Conservation (phyloP, 1,139 yeast genomes). For the Geotrichum europaeum region DNA sequence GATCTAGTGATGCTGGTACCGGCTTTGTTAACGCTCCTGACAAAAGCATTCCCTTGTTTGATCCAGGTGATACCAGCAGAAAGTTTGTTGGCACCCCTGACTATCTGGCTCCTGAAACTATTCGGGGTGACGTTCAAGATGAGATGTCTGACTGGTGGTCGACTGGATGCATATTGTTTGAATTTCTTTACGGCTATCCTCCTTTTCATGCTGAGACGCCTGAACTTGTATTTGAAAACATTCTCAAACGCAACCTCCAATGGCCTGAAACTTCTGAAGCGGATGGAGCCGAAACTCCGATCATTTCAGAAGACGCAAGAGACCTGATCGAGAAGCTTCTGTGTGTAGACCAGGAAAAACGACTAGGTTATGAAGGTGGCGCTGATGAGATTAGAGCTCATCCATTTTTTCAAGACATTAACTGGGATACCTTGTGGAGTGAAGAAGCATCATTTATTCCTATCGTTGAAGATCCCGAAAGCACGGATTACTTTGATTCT, state of each 20-base stretch:
- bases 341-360: slow-evolving; percentile 51
- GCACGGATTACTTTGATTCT: slow-evolving; percentile 84
- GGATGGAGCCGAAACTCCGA: slow-evolving; percentile 29
- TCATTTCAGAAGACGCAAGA: slow-evolving; percentile 62
- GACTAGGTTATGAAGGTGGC: slow-evolving; percentile 67
- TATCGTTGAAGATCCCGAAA: slow-evolving; percentile 67
- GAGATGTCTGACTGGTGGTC: slow-evolving; percentile 99
- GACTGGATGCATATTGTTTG: slow-evolving; percentile 90
- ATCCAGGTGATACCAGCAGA: slow-evolving; percentile 31
- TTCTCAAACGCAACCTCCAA: slow-evolving; percentile 62
- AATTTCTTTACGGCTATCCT: slow-evolving; percentile 86
- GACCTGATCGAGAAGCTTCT: slow-evolving; percentile 65
- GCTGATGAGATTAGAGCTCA: slow-evolving; percentile 74
- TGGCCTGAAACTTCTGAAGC: slow-evolving; percentile 76
- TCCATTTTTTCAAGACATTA: slow-evolving; percentile 63
- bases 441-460: slow-evolving; percentile 87
- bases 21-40: not conserved
- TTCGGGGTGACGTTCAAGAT: slow-evolving; percentile 77
- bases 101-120: slow-evolving; percentile 94
- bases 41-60: slow-evolving; percentile 22
- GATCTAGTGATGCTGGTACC: slow-evolving; percentile 8
- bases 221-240: slow-evolving; percentile 73
- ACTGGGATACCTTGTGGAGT: slow-evolving; percentile 70
- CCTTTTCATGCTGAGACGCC: slow-evolving; percentile 89
- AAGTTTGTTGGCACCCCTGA: slow-evolving; percentile 96